Conservation (phyloP, 73 alveolate species). For the Paramecium octaurelia region DNA sequence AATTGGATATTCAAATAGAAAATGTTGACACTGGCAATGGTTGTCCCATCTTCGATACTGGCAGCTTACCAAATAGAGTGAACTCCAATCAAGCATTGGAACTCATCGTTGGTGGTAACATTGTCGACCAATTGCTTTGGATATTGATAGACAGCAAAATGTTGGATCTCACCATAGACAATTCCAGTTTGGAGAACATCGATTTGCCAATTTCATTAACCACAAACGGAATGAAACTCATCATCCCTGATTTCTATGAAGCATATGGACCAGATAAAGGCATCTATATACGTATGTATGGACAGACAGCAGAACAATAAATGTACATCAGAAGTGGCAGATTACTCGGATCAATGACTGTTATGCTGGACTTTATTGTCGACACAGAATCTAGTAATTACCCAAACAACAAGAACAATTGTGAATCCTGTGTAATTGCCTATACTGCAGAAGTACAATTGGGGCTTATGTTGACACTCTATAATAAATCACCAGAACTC, state of each 20-base stretch:
- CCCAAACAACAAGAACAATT: background rate
- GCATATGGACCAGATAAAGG: constrained; percentile 40
- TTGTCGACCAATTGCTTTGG: background rate
- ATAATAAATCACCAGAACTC: background rate
- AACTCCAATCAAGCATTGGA: background rate
- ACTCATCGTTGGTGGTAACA: constrained; percentile 17
- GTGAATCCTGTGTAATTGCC: background rate
- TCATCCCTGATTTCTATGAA: background rate
- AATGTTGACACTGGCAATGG: background rate
- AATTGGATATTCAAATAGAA: background rate
- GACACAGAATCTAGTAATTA: background rate
- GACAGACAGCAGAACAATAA: background rate
- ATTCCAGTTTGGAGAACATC: background rate
- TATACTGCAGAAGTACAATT: background rate
- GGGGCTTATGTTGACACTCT: background rate
- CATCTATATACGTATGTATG: background rate
- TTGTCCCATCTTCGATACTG: constrained; percentile 12
- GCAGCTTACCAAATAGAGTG: background rate
- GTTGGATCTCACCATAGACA: background rate
- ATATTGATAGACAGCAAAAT: background rate
- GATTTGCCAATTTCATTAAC: constrained; percentile 33
- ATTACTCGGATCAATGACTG: background rate
- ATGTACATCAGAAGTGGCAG: constrained; percentile 45
- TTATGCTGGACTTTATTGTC: background rate
- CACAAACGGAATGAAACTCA: background rate